phyloP scores from a whole-genome alignment of 2,329 filamentous ascomycete species.

The Pseudogymnoascus sp. region DNA sequence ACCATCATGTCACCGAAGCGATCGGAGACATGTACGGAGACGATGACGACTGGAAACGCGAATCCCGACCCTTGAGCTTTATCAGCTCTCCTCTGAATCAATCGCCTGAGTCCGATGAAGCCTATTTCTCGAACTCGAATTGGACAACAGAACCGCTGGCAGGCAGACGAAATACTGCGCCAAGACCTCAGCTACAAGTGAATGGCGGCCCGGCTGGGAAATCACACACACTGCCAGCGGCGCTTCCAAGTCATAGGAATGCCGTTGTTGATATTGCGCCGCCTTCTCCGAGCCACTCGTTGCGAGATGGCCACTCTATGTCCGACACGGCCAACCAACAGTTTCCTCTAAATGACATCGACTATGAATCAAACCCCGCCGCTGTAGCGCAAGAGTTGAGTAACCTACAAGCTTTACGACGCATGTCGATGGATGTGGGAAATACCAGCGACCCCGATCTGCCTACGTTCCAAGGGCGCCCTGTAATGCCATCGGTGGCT shows the following conservation, averaged over 20 bases:
- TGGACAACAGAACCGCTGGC: constrained; percentile 22
- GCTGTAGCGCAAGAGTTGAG: constrained; percentile 67
- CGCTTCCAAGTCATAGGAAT: constrained; percentile 28
- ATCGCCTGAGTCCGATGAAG: constrained; percentile 30
- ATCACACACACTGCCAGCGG: constrained; percentile 27
- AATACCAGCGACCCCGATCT: constrained; percentile 64
- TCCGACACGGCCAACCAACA: constrained; percentile 50
- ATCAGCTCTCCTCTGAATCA: constrained; percentile 38
- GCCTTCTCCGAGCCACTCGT: constrained; percentile 35
- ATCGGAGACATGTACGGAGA: constrained; percentile 70
- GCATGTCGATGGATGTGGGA: constrained; percentile 72
- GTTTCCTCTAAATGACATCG: constrained; percentile 65
- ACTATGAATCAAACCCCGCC: constrained; percentile 67
- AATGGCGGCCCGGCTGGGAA: constrained; percentile 27
- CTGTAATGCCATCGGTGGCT: constrained; percentile 62
- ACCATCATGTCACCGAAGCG: constrained; percentile 69
- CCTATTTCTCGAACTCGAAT: constrained; percentile 23
- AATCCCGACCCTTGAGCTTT: constrained; percentile 56
- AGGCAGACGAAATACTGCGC: constrained; percentile 11
- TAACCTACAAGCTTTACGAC: constrained; percentile 65
- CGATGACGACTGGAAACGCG: constrained; percentile 45
- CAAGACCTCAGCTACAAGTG: constrained; percentile 13
- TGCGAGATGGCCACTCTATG: constrained; percentile 35
- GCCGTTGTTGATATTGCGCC: constrained; percentile 26
- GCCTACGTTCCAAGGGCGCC: constrained; percentile 61